phyloP scores from a whole-genome alignment of 345 rosid genomes.

The Linum lewisii region DNA sequence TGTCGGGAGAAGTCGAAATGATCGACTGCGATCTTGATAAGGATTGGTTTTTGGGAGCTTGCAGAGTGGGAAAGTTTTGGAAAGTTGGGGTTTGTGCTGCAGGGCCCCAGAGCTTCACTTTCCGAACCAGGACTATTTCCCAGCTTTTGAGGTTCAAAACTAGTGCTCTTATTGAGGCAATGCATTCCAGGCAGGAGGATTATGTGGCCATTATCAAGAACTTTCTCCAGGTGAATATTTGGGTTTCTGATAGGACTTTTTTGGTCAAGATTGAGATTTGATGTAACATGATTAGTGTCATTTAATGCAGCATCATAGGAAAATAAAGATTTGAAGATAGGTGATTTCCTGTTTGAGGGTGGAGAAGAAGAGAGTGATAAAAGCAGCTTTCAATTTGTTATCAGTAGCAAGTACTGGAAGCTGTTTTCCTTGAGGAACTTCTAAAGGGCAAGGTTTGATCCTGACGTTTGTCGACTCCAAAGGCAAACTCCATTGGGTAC shows the following conservation, averaged over 20 bases:
- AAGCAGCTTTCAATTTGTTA: constrained; percentile 39
- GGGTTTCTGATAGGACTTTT: background rate
- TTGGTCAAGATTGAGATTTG: too few species aligned
- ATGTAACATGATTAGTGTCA: too few species aligned
- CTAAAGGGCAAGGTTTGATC: constrained; percentile 67
- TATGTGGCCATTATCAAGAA: constrained; percentile 56
- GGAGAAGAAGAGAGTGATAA: constrained; percentile 40
- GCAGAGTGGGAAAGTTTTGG: constrained; percentile 70
- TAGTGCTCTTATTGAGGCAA: constrained; percentile 47
- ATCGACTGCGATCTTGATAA: constrained; percentile 48
- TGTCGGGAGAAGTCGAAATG: constrained; percentile 77
- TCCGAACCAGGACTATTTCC: constrained; percentile 63
- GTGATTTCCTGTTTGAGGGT: constrained; percentile 29
- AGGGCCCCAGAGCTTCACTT: constrained; percentile 58
- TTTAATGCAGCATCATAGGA: constrained; percentile 46
- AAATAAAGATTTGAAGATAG: constrained; percentile 41
- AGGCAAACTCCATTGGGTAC: constrained; percentile 76
- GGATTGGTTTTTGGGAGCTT: constrained; percentile 48
- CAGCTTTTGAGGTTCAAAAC: constrained; percentile 74
- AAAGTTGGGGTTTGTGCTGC: constrained; percentile 73
- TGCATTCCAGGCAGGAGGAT: constrained; percentile 59
- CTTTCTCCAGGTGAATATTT: constrained; percentile 57
- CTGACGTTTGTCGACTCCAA: constrained; percentile 49
- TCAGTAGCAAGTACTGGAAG: constrained; percentile 51
- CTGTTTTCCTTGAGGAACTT: constrained; percentile 75